Conservation (phyloP, 129 eudicot genomes). For the Deinandra increscens region DNA sequence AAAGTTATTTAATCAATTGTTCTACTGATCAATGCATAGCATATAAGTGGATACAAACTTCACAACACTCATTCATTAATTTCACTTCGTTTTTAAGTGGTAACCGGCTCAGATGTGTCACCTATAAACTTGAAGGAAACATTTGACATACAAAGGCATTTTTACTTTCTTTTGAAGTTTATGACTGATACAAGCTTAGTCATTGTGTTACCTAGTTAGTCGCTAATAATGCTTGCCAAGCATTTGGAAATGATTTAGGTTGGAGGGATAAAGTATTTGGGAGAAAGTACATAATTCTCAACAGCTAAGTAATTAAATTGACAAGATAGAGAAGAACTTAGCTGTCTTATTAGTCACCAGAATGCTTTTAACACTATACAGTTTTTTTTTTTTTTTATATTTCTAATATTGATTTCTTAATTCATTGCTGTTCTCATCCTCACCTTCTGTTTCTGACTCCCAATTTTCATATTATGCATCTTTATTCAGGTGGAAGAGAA, state of each 20-base stretch:
- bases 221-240: neutral
- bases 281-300: neutral
- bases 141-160: neutral
- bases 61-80: too few relatives aligned
- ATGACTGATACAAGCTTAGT: neutral
- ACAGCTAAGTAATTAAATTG: conserved; percentile 3
- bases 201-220: neutral
- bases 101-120: neutral
- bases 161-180: neutral
- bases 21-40: conserved; percentile 1
- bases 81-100: neutral
- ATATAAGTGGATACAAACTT: neutral
- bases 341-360: neutral
- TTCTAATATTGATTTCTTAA: conserved; percentile 5
- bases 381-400: conserved; percentile 12
- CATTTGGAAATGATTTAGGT: conserved; percentile 9
- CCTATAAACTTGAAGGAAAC: neutral
- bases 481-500: conserved; percentile 82
- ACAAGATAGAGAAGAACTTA: conserved; percentile 7
- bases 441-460: conserved; percentile 7
- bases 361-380: conserved; percentile 4
- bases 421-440: conserved; percentile 4
- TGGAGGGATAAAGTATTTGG: neutral
- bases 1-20: neutral
- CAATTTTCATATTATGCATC: neutral